Percentiles rank a stretch among this genome's conserved stretches.
phyloP scores from a whole-genome alignment of 192 early-diverging fungal genomes.

The Globomyces pollinis-pini region DNA sequence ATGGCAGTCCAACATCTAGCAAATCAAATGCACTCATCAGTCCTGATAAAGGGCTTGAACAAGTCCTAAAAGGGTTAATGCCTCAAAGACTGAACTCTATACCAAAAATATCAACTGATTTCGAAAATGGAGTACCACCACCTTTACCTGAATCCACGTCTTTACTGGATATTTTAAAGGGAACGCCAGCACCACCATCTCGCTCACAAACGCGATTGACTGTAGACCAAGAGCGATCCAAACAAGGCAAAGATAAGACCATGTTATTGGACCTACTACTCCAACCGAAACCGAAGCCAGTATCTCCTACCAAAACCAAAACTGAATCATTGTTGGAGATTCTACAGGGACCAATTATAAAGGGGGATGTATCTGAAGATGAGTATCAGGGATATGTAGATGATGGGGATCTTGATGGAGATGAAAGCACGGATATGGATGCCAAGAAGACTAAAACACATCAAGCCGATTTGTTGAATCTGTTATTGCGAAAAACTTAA shows the following conservation, averaged over 20 bases:
- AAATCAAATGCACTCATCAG: no score
- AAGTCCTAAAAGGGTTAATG: background rate
- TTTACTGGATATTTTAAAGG: conserved; percentile 1
- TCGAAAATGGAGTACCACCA: background rate
- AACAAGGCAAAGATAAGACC: background rate
- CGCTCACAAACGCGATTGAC: background rate
- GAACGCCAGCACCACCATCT: background rate
- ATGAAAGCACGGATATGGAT: background rate
- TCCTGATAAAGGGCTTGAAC: background rate
- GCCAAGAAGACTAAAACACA: background rate
- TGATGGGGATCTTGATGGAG: background rate
- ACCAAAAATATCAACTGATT: background rate
- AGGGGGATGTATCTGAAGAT: no score
- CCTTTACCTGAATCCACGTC: background rate
- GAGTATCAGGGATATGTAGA: no score
- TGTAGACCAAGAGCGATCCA: background rate
- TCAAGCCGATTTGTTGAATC: background rate
- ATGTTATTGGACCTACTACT: background rate
- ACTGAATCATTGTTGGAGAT: no score
- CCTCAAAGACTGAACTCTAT: background rate
- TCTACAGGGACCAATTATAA: no score
- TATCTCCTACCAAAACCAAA: no score
- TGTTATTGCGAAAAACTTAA: background rate
- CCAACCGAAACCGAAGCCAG: background rate
- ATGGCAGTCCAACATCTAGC: background rate